Percentiles rank a stretch among this genome's conserved stretches.
Conservation (phyloP, 352 stramenopile genomes). For the Phytophthora agathidicida region DNA sequence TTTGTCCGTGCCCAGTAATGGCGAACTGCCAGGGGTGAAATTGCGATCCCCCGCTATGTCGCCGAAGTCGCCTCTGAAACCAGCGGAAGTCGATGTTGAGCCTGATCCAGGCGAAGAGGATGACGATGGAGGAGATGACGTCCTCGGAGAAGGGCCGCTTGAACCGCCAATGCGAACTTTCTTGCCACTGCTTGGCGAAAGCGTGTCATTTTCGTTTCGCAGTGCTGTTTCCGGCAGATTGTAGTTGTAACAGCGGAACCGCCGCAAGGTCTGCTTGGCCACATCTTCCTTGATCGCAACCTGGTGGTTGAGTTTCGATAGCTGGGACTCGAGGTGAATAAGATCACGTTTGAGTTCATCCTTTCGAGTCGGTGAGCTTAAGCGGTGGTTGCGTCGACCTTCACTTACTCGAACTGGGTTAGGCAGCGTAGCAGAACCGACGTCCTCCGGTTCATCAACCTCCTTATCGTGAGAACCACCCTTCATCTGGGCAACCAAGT, state of each 20-base stretch:
- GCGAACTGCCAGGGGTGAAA: slow-evolving; percentile 68
- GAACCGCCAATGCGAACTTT: slow-evolving; percentile 24
- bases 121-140: slow-evolving; percentile 42
- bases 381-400: slow-evolving; percentile 20
- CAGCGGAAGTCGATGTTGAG: slow-evolving; percentile 34
- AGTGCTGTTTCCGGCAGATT: slow-evolving; percentile 67
- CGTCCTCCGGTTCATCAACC: slow-evolving; percentile 24
- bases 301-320: slow-evolving; percentile 69
- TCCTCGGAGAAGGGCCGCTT: slow-evolving; percentile 35
- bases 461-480: slow-evolving; percentile 45
- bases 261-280: slow-evolving; percentile 60
- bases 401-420: slow-evolving; percentile 38
- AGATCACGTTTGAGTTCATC: slow-evolving; percentile 66
- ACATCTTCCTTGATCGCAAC: slow-evolving; percentile 66
- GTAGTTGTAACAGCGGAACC: slow-evolving; percentile 86
- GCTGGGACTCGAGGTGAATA: slow-evolving; percentile 61
- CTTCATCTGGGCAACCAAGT: slow-evolving; percentile 69
- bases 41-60: slow-evolving; percentile 37
- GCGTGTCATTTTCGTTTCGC: slow-evolving; percentile 53
- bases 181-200: slow-evolving; percentile 43
- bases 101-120: slow-evolving; percentile 38
- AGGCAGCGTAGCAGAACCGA: slow-evolving; percentile 39
- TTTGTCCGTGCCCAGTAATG: slow-evolving; percentile 67
- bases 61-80: slow-evolving; percentile 21
- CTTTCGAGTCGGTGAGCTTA: slow-evolving; percentile 40